Percentiles rank a stretch among this genome's conserved stretches.
Conservation (phyloP, 495 filamentous ascomycete species). For the Neurospora cerealis region DNA sequence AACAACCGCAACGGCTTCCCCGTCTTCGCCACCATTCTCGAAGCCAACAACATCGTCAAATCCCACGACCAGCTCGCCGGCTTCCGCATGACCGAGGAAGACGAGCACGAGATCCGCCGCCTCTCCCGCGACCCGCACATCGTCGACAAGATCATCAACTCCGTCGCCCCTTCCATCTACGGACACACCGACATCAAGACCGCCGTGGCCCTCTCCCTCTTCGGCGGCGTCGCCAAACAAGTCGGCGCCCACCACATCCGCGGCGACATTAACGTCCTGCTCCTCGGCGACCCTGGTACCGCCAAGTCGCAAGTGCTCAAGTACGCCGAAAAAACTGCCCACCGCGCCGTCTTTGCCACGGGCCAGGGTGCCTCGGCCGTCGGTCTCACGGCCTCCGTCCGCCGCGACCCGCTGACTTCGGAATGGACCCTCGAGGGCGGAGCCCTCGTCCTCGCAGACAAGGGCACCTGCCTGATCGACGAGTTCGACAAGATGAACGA, state of each 20-base stretch:
- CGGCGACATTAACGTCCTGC: constrained; percentile 96
- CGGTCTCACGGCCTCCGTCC: constrained; percentile 94
- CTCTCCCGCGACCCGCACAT: constrained; percentile 84
- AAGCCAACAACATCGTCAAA: constrained; percentile 95
- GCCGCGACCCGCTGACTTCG: constrained; percentile 86
- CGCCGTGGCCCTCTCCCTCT: constrained; percentile 85
- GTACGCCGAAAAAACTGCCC: constrained; percentile 95
- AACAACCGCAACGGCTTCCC: constrained; percentile 99
- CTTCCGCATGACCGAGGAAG: constrained; percentile 91
- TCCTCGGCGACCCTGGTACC: constrained; percentile 95
- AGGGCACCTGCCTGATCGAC: constrained; percentile 93
- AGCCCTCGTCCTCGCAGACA: constrained; percentile 89
- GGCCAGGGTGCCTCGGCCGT: constrained; percentile 96
- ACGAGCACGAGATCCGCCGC: constrained; percentile 83
- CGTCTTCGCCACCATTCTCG: constrained; percentile 94
- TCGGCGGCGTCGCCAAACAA: constrained; percentile 90
- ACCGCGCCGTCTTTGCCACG: constrained; percentile 94
- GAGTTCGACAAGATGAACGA: constrained; percentile 99
- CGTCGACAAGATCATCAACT: constrained; percentile 87
- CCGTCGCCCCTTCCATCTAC: constrained; percentile 95
- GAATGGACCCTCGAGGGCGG: constrained; percentile 99
- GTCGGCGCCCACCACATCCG: constrained; percentile 82
- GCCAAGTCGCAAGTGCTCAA: constrained; percentile 98
- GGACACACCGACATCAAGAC: constrained; percentile 98
- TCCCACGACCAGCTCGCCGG: constrained; percentile 96